Evolutionary conservation across 2,329 filamentous ascomycete species (phyloP), one percentile per base, ranked within the genome.

Genomic region (Aspergillus sp.): DNA sequence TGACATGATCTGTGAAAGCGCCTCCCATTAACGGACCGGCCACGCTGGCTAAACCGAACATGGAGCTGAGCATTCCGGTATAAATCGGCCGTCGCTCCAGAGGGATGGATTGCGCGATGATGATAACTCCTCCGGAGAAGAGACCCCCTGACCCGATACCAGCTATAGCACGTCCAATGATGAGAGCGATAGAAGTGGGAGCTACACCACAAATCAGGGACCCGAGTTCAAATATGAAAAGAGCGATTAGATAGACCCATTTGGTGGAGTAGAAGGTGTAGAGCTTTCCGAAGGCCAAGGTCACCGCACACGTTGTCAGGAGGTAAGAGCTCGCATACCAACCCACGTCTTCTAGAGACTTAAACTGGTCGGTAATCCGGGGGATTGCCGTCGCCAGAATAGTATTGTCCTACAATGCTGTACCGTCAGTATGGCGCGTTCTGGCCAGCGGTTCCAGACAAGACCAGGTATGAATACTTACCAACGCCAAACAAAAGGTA

Each of bases 291-390:
- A 74, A 76, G 5, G 70, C 63, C 16, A 77, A 60, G 33, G 72
- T 71, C 49, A 77, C 69, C 3, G 73, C 66, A 53, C 71, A 73
- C 4, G 66, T 70, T 1, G 75, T 76, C 19, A 79, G 61, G 7
- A 77, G 61, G 54, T 76, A 76, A 3, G 73, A 65, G 41, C 70
- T 73, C 24, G 73, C 73, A 54, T 79, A 79, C 76, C 77, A 79
- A 30, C 75, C 75, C 6, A 79, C 69, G 51, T 79, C 76, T 4
- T 68, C 63, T 33, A 77, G 64, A 3, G 74, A 73, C 33, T 77
- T 63, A 58, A 79, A 79, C 30, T 76, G 63, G 55, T 77, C 69
- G 0, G 76, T 78, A 47, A 80, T 79, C 14, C 64, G 66, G 13
- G 77, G 77, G 30, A 79, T 76, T 2, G 76, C 77, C 2, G 73